phyloP scores from a whole-genome alignment of 2,329 filamentous ascomycete species.

The Pestalotiopsis sp. region DNA sequence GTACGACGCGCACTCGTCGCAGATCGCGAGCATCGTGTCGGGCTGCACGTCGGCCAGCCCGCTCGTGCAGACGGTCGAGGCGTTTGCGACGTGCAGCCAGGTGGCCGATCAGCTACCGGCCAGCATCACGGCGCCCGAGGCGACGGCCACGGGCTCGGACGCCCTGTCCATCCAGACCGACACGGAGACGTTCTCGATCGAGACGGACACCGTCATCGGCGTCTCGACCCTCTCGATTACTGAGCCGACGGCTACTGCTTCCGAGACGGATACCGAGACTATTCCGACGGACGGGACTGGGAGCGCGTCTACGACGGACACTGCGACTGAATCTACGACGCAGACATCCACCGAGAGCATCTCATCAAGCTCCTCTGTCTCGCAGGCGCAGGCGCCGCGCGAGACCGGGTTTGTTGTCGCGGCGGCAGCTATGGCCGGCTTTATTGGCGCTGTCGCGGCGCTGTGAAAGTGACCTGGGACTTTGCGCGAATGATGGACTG shows the following conservation, averaged over 20 bases:
- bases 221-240: not conserved
- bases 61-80: conserved; percentile 1
- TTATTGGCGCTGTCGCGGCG: conserved; percentile 7
- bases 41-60: conserved; percentile 20
- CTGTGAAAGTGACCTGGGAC: not conserved
- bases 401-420: conserved; percentile 9
- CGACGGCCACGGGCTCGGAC: not conserved
- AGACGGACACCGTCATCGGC: conserved; percentile 4
- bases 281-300: not conserved
- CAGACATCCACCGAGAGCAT: not conserved
- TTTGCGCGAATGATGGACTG: no score
- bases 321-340: not conserved
- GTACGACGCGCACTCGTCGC: conserved; percentile 22
- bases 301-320: not conserved
- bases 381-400: conserved; percentile 7
- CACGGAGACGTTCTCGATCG: conserved; percentile 5
- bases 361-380: not conserved
- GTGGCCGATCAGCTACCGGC: not conserved
- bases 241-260: not conserved
- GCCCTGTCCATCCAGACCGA: not conserved
- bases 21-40: conserved; percentile 20
- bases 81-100: conserved; percentile 1
- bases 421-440: conserved; percentile 2
- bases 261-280: not conserved
- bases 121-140: not conserved